A percentile compares a stretch with the other conserved stretches of the same genome.
Conservation (phyloP, 163 green algal species). For the Prototheca wickerhamii region DNA sequence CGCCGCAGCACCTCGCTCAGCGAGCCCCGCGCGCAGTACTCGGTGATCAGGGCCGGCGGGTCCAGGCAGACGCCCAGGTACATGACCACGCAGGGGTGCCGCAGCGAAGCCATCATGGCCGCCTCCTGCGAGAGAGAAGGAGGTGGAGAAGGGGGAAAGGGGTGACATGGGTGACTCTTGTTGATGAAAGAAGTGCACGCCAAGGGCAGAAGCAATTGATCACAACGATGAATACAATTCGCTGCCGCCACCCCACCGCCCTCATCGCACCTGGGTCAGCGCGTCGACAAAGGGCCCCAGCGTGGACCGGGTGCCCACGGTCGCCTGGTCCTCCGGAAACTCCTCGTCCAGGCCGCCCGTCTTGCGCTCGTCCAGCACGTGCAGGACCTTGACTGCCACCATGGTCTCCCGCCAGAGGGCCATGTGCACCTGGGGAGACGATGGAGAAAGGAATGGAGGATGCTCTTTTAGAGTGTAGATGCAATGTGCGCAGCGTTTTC, state of each 20-base stretch:
- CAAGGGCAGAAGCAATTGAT: no score
- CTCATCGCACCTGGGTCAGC: no score
- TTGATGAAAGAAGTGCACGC: no score
- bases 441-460: no score
- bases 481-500: no score
- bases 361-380: slow-evolving; percentile 7
- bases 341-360: slow-evolving; percentile 8
- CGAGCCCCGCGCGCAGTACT: slow-evolving; percentile 69
- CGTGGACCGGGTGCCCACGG: slow-evolving; percentile 17
- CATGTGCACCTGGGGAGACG: no score
- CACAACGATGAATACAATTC: no score
- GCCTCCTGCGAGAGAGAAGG: slow-evolving; percentile 35
- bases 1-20: slow-evolving; percentile 63
- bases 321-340: slow-evolving; percentile 13
- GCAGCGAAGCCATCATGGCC: slow-evolving; percentile 38
- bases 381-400: slow-evolving; percentile 45
- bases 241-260: no score
- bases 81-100: slow-evolving; percentile 44
- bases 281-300: no score
- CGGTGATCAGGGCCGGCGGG: slow-evolving; percentile 59
- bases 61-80: slow-evolving; percentile 67
- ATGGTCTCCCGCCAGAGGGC: slow-evolving; percentile 45
- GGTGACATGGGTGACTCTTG: neutral
- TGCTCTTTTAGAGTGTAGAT: no score
- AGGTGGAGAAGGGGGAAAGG: slow-evolving; percentile 24